Conservation (phyloP, 352 stramenopile genomes). For the Phytophthora pistaciae region DNA sequence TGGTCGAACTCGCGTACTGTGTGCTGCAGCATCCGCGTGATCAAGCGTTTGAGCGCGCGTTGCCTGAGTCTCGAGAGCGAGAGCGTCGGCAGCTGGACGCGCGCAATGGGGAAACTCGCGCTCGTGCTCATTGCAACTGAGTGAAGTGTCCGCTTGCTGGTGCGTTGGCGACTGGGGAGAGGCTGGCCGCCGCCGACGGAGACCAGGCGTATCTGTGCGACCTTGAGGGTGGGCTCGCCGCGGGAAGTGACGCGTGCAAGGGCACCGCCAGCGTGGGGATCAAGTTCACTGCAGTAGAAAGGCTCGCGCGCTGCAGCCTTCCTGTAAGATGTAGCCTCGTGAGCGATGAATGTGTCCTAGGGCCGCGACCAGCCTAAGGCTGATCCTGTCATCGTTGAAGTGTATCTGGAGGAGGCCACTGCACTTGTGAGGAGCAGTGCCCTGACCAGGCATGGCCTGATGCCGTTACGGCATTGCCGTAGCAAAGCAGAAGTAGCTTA, state of each 20-base stretch:
- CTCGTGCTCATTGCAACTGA: constrained; percentile 13
- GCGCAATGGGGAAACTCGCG: constrained; percentile 36
- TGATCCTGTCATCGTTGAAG: background rate
- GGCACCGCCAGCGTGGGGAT: too few relatives aligned
- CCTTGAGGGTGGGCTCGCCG: constrained; percentile 5
- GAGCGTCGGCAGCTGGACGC: constrained; percentile 36
- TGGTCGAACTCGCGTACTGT: constrained; percentile 44
- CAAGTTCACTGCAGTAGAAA: too few relatives aligned
- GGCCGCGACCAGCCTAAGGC: background rate
- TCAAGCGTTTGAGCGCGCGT: constrained; percentile 22
- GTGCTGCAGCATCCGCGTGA: constrained; percentile 39
- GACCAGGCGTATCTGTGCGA: constrained; percentile 6
- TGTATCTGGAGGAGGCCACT: background rate
- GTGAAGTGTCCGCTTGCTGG: background rate
- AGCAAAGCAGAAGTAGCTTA: background rate
- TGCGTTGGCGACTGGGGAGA: constrained; percentile 16
- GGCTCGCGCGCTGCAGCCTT: too few relatives aligned
- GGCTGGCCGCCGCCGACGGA: background rate
- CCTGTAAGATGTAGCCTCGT: too few relatives aligned
- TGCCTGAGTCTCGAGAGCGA: constrained; percentile 29
- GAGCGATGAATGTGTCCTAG: too few relatives aligned
- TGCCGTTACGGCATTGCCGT: too few relatives aligned
- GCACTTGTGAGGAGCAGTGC: background rate
- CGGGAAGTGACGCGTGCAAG: constrained; percentile 5
- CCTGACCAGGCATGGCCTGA: background rate